These are phyloP conservation scores for Delphinella strobiligena DNA, from an alignment of 2,329 filamentous ascomycete species.

Conservation along the genomic window DNA sequence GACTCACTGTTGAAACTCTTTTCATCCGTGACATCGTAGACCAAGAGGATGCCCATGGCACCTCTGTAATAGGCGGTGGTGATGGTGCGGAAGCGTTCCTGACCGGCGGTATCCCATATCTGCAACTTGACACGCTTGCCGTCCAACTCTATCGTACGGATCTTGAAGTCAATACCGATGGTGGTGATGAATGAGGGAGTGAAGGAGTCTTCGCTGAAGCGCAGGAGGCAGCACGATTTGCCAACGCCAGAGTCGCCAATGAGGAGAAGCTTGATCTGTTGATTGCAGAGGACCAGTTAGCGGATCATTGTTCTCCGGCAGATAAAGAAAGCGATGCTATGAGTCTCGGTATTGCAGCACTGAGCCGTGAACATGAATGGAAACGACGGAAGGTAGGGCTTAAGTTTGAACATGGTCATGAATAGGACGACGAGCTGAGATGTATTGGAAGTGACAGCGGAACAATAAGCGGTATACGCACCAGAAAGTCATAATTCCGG, in stretches of 20 bases:
- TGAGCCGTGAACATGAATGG: no score
- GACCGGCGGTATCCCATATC: conserved; percentile 98
- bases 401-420: no score
- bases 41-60: conserved; percentile 93
- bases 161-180: conserved; percentile 99
- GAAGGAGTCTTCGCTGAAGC: conserved; percentile 96
- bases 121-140: conserved; percentile 98
- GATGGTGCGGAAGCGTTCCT: conserved; percentile 97
- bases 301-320: no score
- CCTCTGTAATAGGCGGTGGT: conserved; percentile 97
- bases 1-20: conserved; percentile 86
- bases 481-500: conserved; percentile 98
- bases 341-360: no score
- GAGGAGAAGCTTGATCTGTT: conserved; percentile 90
- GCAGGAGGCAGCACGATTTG: conserved; percentile 92
- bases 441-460: no score
- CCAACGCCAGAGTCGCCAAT: conserved; percentile 95
- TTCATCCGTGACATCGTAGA: conserved; percentile 97
- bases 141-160: conserved; percentile 95
- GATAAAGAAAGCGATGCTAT: no score
- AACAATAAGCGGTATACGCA: no score
- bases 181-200: conserved; percentile 97
- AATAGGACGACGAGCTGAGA: no score
- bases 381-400: no score
- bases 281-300: no score